Percentiles rank a stretch among this genome's conserved stretches.
Evolutionary conservation across 345 rosid genomes (phyloP).

Genomic region (Eucalyptus cloeziana): DNA sequence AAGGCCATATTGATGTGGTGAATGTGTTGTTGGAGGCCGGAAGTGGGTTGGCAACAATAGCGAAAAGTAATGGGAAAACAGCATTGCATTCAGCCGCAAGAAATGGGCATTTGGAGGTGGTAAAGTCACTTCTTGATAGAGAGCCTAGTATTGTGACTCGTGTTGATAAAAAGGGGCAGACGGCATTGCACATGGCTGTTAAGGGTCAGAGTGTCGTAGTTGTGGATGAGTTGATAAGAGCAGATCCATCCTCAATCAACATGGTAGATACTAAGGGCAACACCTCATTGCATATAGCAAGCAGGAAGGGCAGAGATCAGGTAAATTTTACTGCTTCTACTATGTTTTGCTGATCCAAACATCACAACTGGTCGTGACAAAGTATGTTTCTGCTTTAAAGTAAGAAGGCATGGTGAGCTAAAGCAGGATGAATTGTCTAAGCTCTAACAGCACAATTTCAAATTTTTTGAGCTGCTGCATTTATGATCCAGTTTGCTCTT

Average conservation of each 20-base stretch:
- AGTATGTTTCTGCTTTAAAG: neutral
- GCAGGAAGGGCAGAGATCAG: conserved; percentile 77
- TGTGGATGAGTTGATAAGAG: conserved; percentile 54
- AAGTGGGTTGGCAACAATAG: conserved; percentile 74
- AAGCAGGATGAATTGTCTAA: neutral
- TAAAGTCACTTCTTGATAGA: conserved; percentile 42
- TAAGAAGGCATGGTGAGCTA: neutral
- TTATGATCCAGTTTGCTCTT: neutral
- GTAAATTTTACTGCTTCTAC: conserved; percentile 5
- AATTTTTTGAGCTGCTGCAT: neutral
- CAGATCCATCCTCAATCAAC: conserved; percentile 44
- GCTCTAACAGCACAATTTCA: neutral
- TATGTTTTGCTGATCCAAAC: neutral
- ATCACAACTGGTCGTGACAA: neutral
- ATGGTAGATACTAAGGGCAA: conserved; percentile 75
- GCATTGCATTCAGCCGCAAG: conserved; percentile 88
- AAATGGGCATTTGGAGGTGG: conserved; percentile 74
- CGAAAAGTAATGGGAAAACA: conserved; percentile 87
- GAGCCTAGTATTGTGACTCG: conserved; percentile 54
- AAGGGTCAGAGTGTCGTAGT: conserved; percentile 68
- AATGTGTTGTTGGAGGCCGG: conserved; percentile 56
- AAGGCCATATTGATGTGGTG: conserved; percentile 77
- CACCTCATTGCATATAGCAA: conserved; percentile 66
- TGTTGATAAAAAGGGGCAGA: conserved; percentile 87
- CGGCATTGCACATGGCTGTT: conserved; percentile 93